A percentile compares a stretch with the other conserved stretches of the same genome.
Conservation (phyloP, 345 rosid genomes). For the Firmiana major region DNA sequence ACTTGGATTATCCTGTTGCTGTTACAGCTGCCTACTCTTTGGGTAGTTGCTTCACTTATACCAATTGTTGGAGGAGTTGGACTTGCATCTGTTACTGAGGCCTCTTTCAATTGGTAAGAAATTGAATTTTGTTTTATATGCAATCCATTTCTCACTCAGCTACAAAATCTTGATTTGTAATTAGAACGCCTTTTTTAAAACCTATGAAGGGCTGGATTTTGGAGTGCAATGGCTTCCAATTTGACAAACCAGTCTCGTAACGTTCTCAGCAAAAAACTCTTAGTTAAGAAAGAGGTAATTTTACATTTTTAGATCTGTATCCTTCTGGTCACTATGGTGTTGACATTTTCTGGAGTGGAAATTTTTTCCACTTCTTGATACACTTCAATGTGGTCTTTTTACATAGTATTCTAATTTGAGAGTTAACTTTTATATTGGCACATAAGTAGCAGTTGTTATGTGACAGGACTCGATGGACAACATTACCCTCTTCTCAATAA, state of each 20-base stretch:
- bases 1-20: not conserved
- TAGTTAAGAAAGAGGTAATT: constrained; percentile 91
- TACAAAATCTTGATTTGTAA: not conserved
- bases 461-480: constrained; percentile 91
- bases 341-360: not conserved
- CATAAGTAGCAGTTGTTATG: constrained; percentile 14
- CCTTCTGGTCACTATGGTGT: not conserved
- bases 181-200: not conserved
- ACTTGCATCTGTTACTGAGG: constrained; percentile 90
- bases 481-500: constrained; percentile 94
- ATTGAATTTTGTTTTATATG: not conserved
- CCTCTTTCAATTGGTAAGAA: constrained; percentile 86
- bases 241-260: constrained; percentile 84
- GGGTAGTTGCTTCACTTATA: constrained; percentile 81
- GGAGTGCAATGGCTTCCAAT: constrained; percentile 95
- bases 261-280: constrained; percentile 90
- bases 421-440: not conserved
- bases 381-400: not conserved
- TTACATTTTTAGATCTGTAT: constrained; percentile 8
- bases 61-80: constrained; percentile 97
- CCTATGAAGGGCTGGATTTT: constrained; percentile 69
- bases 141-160: not conserved
- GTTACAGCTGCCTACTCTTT: constrained; percentile 67
- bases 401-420: not conserved
- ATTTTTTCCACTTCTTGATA: not conserved